Conservation (phyloP, 2,329 filamentous ascomycete genomes). For the Simplicillium sp. region DNA sequence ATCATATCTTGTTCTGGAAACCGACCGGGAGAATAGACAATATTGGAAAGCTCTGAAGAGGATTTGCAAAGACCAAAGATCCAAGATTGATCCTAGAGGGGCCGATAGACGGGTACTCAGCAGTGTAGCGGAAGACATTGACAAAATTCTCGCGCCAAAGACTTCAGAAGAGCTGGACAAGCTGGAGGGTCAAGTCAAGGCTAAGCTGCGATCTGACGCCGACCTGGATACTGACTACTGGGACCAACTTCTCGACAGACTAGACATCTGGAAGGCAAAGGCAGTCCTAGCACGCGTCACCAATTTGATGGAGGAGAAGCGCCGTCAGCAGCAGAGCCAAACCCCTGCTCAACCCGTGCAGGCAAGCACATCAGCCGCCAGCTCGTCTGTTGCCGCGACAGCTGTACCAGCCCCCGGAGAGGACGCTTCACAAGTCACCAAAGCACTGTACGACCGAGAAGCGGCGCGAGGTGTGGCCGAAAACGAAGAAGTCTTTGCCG, state of each 20-base stretch:
- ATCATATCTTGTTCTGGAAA: conserved; percentile 75
- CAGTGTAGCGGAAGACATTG: conserved; percentile 80
- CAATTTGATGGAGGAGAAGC: conserved; percentile 53
- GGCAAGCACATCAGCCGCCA: conserved; percentile 1
- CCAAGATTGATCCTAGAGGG: conserved; percentile 50
- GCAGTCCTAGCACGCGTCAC: conserved; percentile 71
- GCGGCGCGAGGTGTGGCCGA: conserved; percentile 84
- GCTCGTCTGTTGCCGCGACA: conserved; percentile 4
- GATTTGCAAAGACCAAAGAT: conserved; percentile 68
- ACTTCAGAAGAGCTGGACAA: conserved; percentile 76
- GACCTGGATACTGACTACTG: conserved; percentile 96
- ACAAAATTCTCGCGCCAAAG: conserved; percentile 79
- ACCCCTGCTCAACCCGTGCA: conserved; percentile 5
- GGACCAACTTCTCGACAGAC: conserved; percentile 79
- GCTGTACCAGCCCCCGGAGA: conserved; percentile 28
- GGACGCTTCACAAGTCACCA: conserved; percentile 79
- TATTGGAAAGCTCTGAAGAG: conserved; percentile 91
- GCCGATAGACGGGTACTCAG: conserved; percentile 66
- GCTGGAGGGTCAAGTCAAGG: conserved; percentile 77
- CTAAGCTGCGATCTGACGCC: conserved; percentile 80
- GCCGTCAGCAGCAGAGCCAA: conserved; percentile 8
- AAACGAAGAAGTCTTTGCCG: conserved; percentile 91
- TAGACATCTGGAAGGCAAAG: conserved; percentile 86
- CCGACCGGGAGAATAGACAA: conserved; percentile 64
- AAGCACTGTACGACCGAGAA: conserved; percentile 84